Conservation (phyloP, 805 yeast species). For the Monosporozyma unispora region DNA sequence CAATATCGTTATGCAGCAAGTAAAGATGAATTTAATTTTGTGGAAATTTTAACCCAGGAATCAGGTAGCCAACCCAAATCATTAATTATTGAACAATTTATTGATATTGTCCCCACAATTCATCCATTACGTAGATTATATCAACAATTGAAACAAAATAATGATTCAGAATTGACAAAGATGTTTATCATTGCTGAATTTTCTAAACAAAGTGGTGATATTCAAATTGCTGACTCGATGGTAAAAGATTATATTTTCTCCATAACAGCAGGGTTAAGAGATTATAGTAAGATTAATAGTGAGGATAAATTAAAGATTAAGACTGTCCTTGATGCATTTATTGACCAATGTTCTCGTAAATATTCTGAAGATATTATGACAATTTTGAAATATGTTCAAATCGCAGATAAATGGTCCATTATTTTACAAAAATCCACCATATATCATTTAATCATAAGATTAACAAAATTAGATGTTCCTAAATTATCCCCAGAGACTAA, state of each 20-base stretch:
- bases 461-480: neutral
- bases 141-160: conserved; percentile 14
- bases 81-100: conserved; percentile 14
- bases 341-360: neutral
- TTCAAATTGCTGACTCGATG: neutral
- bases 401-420: neutral
- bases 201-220: conserved; percentile 6
- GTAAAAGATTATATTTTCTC: neutral
- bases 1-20: conserved; percentile 10
- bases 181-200: conserved; percentile 22
- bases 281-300: neutral
- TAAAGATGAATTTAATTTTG: conserved; percentile 9
- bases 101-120: conserved; percentile 15
- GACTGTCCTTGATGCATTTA: neutral
- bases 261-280: neutral
- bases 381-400: neutral
- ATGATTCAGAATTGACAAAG: conserved; percentile 16
- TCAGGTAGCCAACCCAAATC: neutral
- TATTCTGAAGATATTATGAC: neutral
- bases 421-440: neutral
- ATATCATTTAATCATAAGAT: neutral
- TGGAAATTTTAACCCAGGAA: neutral
- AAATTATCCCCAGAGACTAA: neutral
- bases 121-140: conserved; percentile 14
- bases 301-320: neutral